A percentile compares a stretch with the other conserved stretches of the same genome.
Evolutionary conservation across 1,139 yeast species (phyloP).

Genomic region (Arxiozyma bovina): DNA sequence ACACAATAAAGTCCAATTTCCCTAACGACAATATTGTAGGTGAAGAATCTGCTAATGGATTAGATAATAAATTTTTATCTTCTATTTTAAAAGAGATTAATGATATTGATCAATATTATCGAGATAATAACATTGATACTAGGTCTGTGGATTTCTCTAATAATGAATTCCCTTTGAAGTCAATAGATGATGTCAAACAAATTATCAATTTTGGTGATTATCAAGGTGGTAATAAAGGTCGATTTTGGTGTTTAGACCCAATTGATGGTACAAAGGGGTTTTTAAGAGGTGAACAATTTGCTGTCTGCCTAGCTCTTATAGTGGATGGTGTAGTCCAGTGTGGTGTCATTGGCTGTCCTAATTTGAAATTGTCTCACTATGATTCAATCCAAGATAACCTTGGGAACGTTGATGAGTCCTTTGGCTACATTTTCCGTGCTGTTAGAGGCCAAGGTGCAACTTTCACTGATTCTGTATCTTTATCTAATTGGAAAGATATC

Average conservation of each 20-base stretch:
- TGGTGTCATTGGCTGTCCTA: slow-evolving; percentile 96
- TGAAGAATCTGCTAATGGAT: slow-evolving; percentile 75
- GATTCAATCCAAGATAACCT: slow-evolving; percentile 20
- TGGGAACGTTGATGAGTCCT: slow-evolving; percentile 10
- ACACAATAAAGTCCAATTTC: slow-evolving; percentile 69
- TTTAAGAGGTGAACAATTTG: slow-evolving; percentile 90
- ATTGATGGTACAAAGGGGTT: slow-evolving; percentile 98
- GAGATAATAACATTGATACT: slow-evolving; percentile 6
- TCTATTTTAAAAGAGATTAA: slow-evolving; percentile 44
- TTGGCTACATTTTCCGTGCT: slow-evolving; percentile 51
- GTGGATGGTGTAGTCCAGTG: slow-evolving; percentile 77
- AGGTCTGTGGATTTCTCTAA: slow-evolving; percentile 28
- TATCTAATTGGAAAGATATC: slow-evolving; percentile 28
- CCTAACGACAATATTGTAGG: slow-evolving; percentile 86
- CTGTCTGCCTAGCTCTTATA: slow-evolving; percentile 85
- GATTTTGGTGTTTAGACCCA: slow-evolving; percentile 97
- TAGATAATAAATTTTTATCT: slow-evolving; percentile 42
- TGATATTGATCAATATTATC: slow-evolving; percentile 32
- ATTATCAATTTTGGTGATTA: slow-evolving; percentile 75
- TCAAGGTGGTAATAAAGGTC: slow-evolving; percentile 64
- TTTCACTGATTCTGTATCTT: slow-evolving; percentile 41
- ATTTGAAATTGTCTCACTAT: slow-evolving; percentile 36
- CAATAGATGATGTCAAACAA: slow-evolving; percentile 45
- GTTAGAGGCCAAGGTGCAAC: slow-evolving; percentile 66
- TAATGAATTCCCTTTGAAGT: slow-evolving; percentile 31